Conservation (phyloP, 176 grass and related monocot species). For the Oryza longistaminata region DNA sequence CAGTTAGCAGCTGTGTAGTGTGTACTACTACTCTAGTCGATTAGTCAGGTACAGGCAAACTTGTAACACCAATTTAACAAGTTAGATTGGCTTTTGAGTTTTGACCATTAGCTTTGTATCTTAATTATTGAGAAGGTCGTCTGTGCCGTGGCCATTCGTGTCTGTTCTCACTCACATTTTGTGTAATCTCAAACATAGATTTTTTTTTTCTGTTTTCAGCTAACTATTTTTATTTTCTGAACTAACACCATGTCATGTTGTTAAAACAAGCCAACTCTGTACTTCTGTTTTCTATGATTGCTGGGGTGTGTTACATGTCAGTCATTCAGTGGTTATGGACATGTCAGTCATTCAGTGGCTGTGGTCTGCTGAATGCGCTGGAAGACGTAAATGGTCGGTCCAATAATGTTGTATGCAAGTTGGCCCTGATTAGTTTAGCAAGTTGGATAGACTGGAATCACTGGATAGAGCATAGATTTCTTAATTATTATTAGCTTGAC, state of each 20-base stretch:
- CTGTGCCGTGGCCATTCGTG: neutral
- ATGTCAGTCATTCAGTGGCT: neutral
- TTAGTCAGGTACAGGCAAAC: conserved; percentile 17
- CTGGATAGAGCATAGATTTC: neutral
- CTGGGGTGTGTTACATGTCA: neutral
- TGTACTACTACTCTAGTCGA: neutral
- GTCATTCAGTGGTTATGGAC: no score
- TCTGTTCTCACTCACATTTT: conserved; percentile 10
- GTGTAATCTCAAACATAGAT: conserved; percentile 29
- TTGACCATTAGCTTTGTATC: conserved; percentile 35
- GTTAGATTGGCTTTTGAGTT: conserved; percentile 31
- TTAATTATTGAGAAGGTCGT: neutral
- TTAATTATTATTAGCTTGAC: neutral
- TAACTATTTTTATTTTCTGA: neutral
- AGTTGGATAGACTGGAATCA: no score
- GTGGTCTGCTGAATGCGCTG: neutral
- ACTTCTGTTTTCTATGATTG: neutral
- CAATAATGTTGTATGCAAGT: neutral
- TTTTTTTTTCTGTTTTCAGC: neutral
- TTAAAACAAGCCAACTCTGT: neutral
- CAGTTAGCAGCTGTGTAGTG: conserved; percentile 1
- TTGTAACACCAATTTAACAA: conserved; percentile 23
- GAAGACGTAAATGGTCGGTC: neutral
- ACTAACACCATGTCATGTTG: neutral
- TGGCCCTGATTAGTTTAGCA: neutral